These are phyloP conservation scores for Trypanosoma theileri DNA, from an alignment of 208 protist genomes.

Conservation along the genomic window DNA sequence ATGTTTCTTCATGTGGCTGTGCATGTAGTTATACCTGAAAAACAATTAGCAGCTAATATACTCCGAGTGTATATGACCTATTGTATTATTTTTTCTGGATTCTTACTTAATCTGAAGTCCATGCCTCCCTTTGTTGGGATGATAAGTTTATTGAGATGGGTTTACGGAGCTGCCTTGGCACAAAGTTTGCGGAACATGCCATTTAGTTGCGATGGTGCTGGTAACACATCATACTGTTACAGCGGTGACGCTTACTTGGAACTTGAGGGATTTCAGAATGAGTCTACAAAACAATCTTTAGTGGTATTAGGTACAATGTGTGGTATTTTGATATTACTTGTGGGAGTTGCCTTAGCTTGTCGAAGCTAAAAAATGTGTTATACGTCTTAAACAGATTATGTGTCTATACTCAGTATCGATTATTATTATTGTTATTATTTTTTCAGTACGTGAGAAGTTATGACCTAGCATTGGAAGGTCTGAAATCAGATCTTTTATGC, in stretches of 20 bases:
- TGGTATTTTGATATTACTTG: constrained; percentile 24
- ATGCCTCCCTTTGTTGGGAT: constrained; percentile 34
- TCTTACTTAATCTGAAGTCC: constrained; percentile 59
- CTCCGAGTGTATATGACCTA: constrained; percentile 42
- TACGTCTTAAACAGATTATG: not conserved
- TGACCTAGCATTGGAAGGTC: too few relatives aligned
- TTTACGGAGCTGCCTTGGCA: constrained; percentile 58
- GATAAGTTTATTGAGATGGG: constrained; percentile 55
- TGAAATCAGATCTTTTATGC: too few relatives aligned
- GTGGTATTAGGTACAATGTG: constrained; percentile 10
- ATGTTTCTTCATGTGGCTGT: constrained; percentile 42
- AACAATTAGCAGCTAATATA: constrained; percentile 24
- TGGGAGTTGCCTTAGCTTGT: constrained; percentile 20
- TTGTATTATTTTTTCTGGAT: constrained; percentile 59
- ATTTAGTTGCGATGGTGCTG: constrained; percentile 56
- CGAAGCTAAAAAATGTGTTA: constrained; percentile 1
- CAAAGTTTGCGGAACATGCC: constrained; percentile 37
- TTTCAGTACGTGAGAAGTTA: too few relatives aligned
- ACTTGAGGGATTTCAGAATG: constrained; percentile 43
- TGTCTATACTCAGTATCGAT: too few relatives aligned
- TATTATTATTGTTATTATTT: too few relatives aligned
- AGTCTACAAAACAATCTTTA: constrained; percentile 35
- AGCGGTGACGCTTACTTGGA: constrained; percentile 49
- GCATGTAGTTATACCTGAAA: constrained; percentile 33
- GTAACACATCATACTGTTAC: constrained; percentile 73